Percentiles rank a stretch among this genome's conserved stretches.
Evolutionary conservation across 2,329 filamentous ascomycete genomes (phyloP).

Genomic region (Phaeosphaeriaceae sp.): DNA sequence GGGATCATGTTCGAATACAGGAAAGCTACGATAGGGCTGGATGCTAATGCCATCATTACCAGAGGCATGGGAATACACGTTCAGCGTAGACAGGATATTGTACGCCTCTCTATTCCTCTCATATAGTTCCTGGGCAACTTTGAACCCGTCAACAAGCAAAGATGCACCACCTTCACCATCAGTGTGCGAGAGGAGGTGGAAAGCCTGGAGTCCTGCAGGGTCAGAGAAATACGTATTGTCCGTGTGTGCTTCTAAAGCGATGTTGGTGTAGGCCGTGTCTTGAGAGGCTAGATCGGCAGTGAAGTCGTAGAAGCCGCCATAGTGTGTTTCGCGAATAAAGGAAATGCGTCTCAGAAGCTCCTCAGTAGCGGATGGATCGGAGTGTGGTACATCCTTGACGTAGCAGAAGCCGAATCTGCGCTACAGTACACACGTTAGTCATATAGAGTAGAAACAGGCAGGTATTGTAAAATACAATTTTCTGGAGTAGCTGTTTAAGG

Average conservation of each 20-base stretch:
- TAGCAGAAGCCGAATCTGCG: constrained; percentile 77
- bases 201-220: constrained; percentile 87
- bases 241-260: constrained; percentile 83
- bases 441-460: neutral
- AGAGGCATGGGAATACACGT: constrained; percentile 79
- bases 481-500: constrained; percentile 58
- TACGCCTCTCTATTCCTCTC: constrained; percentile 63
- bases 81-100: constrained; percentile 60
- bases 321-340: constrained; percentile 89
- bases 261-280: constrained; percentile 89
- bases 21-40: constrained; percentile 70
- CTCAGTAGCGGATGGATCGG: constrained; percentile 72
- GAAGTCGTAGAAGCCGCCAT: constrained; percentile 87
- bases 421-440: constrained; percentile 52
- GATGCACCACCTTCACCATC: constrained; percentile 74
- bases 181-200: constrained; percentile 87
- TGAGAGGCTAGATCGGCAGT: constrained; percentile 85
- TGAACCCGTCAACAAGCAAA: constrained; percentile 85
- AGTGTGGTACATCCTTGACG: constrained; percentile 61
- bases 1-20: constrained; percentile 71
- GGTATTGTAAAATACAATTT: constrained; percentile 61
- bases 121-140: constrained; percentile 68
- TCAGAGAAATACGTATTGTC: constrained; percentile 97
- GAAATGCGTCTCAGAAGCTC: constrained; percentile 79
- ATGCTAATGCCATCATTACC: constrained; percentile 87